Evolutionary conservation across 225 moss, liverwort and hornwort species (phyloP), one percentile per base, ranked within the genome.

Genomic region (Asterella californica): DNA sequence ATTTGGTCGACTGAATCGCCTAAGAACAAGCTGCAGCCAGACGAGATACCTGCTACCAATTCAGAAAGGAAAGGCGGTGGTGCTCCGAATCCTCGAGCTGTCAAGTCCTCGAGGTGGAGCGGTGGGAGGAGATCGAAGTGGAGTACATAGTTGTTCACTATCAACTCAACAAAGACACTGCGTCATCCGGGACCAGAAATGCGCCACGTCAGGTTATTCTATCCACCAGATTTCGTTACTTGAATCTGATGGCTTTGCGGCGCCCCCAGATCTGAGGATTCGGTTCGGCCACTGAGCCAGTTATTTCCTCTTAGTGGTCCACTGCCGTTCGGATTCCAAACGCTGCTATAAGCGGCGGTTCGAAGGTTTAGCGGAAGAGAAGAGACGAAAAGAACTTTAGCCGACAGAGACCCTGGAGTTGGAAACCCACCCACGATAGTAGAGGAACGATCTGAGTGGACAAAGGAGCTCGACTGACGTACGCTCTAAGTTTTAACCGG

Each of bases 151-250:
- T 33, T 34, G 6, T 19, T 67, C 29, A 47, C 45, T 36, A 8
- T 24, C 70, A 18, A 25, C 25, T 0, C n/a, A 8, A 47, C 1
- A 1, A 24, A 17, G 38, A 47, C 7, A 67, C 29, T 19, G 22
- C 21, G 45, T 24, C 7, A 4, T 42, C 19, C 11, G 45, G 53
- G 74, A 32, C 57, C 30, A 55, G 37, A 8, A 36, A 57, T 36
- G 54, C 75, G 22, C 75, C 75, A 75, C 75, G 75, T 75, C 75
- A 75, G 36, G 15, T 59, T 75, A 24, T 9, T 33, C 21, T 75
- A 75, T 75, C 75, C 75, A 74, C 55, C 54, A 72, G 72, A 72
- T 72, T 25, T 29, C n/a, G 47, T 2, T 8, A 12, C 27, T 10
- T 29, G 10, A 14, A 72, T 72, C 72, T 47, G 72, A 72, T 48